Conservation (phyloP, 2,329 filamentous ascomycete species). For the Calonectria pseudoreteaudii region DNA sequence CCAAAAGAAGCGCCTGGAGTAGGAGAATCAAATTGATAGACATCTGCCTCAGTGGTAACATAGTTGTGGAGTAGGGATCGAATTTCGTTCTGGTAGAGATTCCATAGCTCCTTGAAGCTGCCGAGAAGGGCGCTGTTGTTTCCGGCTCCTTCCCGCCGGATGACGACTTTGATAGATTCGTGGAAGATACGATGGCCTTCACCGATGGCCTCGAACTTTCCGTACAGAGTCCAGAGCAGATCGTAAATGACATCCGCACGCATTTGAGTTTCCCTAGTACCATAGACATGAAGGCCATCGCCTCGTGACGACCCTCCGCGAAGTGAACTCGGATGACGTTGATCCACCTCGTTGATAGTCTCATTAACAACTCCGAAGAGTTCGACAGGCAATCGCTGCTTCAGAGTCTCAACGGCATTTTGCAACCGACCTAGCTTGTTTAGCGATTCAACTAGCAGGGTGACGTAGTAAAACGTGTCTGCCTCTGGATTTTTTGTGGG, state of each 20-base stretch:
- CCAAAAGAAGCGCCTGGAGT: slow-evolving; percentile 59
- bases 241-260: slow-evolving; percentile 90
- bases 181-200: slow-evolving; percentile 95
- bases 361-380: slow-evolving; percentile 94
- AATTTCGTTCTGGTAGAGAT: slow-evolving; percentile 97
- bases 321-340: slow-evolving; percentile 88
- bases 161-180: slow-evolving; percentile 88
- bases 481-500: slow-evolving; percentile 93
- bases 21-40: slow-evolving; percentile 72
- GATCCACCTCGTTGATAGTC: slow-evolving; percentile 93
- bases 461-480: slow-evolving; percentile 94
- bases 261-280: slow-evolving; percentile 78
- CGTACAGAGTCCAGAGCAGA: slow-evolving; percentile 90
- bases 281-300: slow-evolving; percentile 72
- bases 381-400: slow-evolving; percentile 93
- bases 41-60: slow-evolving; percentile 88
- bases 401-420: slow-evolving; percentile 87
- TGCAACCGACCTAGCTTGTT: slow-evolving; percentile 91
- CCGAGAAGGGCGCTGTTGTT: slow-evolving; percentile 77
- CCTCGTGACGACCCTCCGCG: slow-evolving; percentile 65
- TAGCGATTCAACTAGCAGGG: slow-evolving; percentile 86
- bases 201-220: slow-evolving; percentile 96
- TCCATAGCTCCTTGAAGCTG: slow-evolving; percentile 97
- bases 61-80: slow-evolving; percentile 95
- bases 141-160: slow-evolving; percentile 80